Percentiles rank a stretch among this genome's conserved stretches.
These are phyloP conservation scores for Persicaria tinctoria DNA, from an alignment of 148 eudicot genomes.

Conservation along the genomic window DNA sequence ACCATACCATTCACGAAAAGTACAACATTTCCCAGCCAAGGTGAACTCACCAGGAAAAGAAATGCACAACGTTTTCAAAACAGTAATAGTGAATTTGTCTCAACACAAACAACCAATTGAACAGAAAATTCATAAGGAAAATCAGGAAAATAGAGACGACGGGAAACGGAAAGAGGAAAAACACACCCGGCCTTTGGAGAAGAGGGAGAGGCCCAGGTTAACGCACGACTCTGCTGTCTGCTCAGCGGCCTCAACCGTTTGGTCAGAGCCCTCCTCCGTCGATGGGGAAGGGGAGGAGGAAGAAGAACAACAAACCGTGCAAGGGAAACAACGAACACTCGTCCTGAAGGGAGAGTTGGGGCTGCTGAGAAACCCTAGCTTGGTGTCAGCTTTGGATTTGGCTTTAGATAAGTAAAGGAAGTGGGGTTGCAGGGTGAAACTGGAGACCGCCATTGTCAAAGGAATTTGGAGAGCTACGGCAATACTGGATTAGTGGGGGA, in stretches of 20 bases:
- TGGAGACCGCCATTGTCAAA: conserved; percentile 39
- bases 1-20: background rate
- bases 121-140: background rate
- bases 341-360: conserved; percentile 16
- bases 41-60: background rate
- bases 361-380: conserved; percentile 20
- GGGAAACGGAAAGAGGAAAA: background rate
- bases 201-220: conserved; percentile 79
- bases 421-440: conserved; percentile 28
- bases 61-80: background rate
- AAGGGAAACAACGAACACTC: conserved; percentile 20
- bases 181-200: conserved; percentile 83
- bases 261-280: conserved; percentile 29
- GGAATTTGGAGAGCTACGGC: background rate
- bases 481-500: background rate
- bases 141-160: background rate
- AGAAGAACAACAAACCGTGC: conserved; percentile 36
- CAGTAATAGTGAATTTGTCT: background rate
- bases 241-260: conserved; percentile 46
- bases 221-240: conserved; percentile 78
- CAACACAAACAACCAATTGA: background rate
- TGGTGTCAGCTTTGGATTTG: conserved; percentile 8
- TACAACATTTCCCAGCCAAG: background rate
- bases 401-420: conserved; percentile 17
- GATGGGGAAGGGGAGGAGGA: conserved; percentile 27